These are phyloP conservation scores for Alternaria arbusti DNA, from an alignment of 2,329 filamentous ascomycete species.

Conservation along the genomic window DNA sequence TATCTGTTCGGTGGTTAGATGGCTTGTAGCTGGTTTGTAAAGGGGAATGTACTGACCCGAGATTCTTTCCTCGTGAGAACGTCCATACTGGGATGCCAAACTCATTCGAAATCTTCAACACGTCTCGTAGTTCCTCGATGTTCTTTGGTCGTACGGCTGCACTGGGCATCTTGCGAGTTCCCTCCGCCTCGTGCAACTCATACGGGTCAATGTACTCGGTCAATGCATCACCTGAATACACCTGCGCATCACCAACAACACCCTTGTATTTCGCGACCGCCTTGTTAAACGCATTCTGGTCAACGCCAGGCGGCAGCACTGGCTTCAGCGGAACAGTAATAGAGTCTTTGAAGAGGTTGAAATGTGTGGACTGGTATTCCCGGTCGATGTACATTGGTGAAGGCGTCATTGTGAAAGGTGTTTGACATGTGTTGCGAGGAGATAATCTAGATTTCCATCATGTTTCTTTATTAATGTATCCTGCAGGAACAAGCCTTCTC, in stretches of 20 bases:
- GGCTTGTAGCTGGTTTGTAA: background rate
- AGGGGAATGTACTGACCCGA: slow-evolving; percentile 34
- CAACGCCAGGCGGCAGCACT: slow-evolving; percentile 52
- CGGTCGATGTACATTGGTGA: slow-evolving; percentile 45
- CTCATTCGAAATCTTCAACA: slow-evolving; percentile 34
- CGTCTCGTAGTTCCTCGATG: slow-evolving; percentile 27
- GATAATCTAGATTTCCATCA: background rate
- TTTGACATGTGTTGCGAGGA: background rate
- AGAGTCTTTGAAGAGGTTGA: slow-evolving; percentile 51
- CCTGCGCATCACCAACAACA: slow-evolving; percentile 48
- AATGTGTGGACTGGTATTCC: slow-evolving; percentile 53
- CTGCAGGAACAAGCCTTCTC: background rate
- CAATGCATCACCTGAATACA: slow-evolving; percentile 49
- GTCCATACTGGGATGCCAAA: slow-evolving; percentile 41
- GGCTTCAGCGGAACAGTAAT: slow-evolving; percentile 46
- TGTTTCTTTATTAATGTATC: background rate
- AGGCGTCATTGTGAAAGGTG: slow-evolving; percentile 15
- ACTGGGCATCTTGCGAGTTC: slow-evolving; percentile 51
- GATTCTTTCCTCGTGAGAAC: slow-evolving; percentile 43
- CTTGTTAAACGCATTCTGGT: slow-evolving; percentile 45
- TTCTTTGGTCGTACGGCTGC: slow-evolving; percentile 51
- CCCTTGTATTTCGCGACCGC: slow-evolving; percentile 47
- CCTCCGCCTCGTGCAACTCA: slow-evolving; percentile 52
- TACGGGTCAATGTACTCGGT: slow-evolving; percentile 58
- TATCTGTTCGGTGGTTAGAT: slow-evolving; percentile 22